These are phyloP conservation scores for Erodium texanum DNA, from an alignment of 441 rosid genomes.

Conservation along the genomic window DNA sequence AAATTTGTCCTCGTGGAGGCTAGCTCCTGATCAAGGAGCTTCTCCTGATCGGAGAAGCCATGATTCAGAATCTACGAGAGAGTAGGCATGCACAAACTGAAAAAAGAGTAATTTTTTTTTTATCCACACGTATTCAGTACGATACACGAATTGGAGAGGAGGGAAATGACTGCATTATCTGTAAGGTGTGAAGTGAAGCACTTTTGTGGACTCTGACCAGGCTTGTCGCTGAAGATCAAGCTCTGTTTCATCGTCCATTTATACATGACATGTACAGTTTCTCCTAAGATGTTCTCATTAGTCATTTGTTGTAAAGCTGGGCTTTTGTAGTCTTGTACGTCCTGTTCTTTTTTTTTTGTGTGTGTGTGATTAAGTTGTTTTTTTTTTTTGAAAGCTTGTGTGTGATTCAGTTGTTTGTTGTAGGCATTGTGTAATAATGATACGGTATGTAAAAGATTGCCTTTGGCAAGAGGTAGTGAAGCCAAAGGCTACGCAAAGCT, in stretches of 20 bases:
- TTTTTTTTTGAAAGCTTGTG: not conserved
- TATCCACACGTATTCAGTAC: not conserved
- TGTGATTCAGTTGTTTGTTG: not conserved
- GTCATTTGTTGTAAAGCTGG: not conserved
- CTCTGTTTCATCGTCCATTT: not conserved
- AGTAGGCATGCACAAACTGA: constrained; percentile 7
- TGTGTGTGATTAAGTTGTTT: not conserved
- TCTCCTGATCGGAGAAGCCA: constrained; percentile 33
- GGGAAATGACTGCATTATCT: not conserved
- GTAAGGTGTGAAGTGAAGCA: no score
- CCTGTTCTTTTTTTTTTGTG: not conserved
- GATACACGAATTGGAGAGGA: not conserved
- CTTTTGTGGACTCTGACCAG: no score
- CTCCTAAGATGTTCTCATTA: not conserved
- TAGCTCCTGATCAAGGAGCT: constrained; percentile 39
- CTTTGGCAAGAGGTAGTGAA: no score
- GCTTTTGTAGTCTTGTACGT: not conserved
- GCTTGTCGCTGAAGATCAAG: no score
- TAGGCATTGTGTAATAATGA: not conserved
- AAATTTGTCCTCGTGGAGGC: constrained; percentile 54
- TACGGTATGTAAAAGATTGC: not conserved
- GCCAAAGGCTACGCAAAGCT: no score
- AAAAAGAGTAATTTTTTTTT: not conserved
- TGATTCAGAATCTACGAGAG: constrained; percentile 28
- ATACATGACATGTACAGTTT: not conserved